Evolutionary conservation across 2,329 filamentous ascomycete genomes (phyloP), one percentile per base, ranked within the genome.

Genomic region (Fusarium sp.): DNA sequence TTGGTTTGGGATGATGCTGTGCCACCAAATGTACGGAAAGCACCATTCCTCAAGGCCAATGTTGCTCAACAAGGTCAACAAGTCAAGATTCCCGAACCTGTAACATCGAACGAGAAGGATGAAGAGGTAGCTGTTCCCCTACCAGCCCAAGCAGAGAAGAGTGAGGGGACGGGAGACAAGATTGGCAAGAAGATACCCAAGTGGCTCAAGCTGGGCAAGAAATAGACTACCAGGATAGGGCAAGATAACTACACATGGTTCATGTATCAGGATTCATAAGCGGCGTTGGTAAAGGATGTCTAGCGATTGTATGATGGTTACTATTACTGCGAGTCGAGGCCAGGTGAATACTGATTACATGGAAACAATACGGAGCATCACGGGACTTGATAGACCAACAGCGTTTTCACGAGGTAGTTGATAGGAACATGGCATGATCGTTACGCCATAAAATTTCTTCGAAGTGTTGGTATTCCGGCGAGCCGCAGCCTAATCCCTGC

Each of bases 141-240:
- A 5, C 69, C 70, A n/a, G 67, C 71, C 12, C 74, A 72, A 51
- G 64, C 74, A 10, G 70, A 78, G 61, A 74, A 76, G 66, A 71
- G 73, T 15, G 75, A 77, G 48, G 73, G 77, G 49, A 71, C 78
- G 47, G 75, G 73, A 10, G 77, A 78, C 36, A 91, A 90, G 75
- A 77, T 90, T 52, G 86, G 86, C 7, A 93, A 91, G 83, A 93
- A 92, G 79, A 71, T 83, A 57, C 89, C 90, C 19, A 92, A 91
- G 74, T 92, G 91, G 85, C 76, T 93, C 34, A 91, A 91, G 74
- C 77, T 91, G 50, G 87, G 87, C 12, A 93, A 91, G 83, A 93
- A 92, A 78, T 72, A 69, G 54, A 45, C 22, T 10, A 22, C 3
- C 41, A 12, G 31, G 36, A 42, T 28, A 10, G n/a, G 25, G 47